These are phyloP conservation scores for Candida verbasci DNA, from an alignment of 805 yeast genomes.

Conservation along the genomic window DNA sequence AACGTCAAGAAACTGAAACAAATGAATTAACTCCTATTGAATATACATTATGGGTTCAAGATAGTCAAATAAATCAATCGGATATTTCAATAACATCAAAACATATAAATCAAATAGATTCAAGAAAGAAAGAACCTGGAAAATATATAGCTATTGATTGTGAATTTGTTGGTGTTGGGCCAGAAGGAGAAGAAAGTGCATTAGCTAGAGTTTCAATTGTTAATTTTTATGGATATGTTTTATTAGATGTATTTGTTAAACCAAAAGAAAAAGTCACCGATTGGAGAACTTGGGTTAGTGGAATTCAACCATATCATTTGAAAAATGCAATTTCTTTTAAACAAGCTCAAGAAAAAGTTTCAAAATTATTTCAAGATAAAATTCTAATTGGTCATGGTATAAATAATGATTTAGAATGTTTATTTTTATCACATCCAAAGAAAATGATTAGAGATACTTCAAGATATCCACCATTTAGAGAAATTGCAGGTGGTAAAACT, in stretches of 20 bases:
- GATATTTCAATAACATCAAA: constrained; percentile 9
- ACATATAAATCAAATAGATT: neutral
- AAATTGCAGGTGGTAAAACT: constrained; percentile 59
- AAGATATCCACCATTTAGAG: constrained; percentile 51
- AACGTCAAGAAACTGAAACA: neutral
- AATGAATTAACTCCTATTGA: constrained; percentile 13
- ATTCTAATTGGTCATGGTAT: constrained; percentile 84
- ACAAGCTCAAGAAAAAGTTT: constrained; percentile 58
- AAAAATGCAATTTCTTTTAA: constrained; percentile 59
- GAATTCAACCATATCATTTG: constrained; percentile 71
- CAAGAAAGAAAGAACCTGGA: constrained; percentile 49
- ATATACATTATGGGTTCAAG: constrained; percentile 22
- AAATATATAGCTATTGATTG: constrained; percentile 83
- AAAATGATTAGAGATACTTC: constrained; percentile 71
- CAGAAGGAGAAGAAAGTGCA: constrained; percentile 63
- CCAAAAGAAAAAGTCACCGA: constrained; percentile 78
- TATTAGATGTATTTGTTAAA: constrained; percentile 70
- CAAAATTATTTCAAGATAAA: constrained; percentile 49
- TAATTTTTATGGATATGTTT: constrained; percentile 68
- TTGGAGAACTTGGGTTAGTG: constrained; percentile 93
- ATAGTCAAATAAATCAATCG: constrained; percentile 15
- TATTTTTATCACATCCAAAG: constrained; percentile 65
- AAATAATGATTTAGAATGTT: constrained; percentile 68
- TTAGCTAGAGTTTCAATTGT: constrained; percentile 87
- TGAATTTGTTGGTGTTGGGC: constrained; percentile 91